A percentile compares a stretch with the other conserved stretches of the same genome.
These are phyloP conservation scores for Viridothelium virens DNA, from an alignment of 495 filamentous ascomycete species.

Conservation along the genomic window DNA sequence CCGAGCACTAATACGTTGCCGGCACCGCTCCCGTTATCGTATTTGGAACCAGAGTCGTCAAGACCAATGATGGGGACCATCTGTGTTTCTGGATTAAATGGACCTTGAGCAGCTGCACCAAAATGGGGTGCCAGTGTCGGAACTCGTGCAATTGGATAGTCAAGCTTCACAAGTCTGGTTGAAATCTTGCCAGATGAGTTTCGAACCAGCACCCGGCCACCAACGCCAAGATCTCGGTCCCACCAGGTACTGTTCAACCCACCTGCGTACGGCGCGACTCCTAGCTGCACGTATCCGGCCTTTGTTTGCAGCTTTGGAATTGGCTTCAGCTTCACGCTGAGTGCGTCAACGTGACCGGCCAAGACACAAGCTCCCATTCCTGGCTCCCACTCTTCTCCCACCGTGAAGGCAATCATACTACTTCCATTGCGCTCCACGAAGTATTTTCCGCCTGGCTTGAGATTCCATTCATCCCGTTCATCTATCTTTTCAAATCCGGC, in stretches of 20 bases:
- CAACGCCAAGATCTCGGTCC: constrained; percentile 87
- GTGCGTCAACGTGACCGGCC: constrained; percentile 85
- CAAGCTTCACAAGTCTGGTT: constrained; percentile 76
- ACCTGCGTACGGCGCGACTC: constrained; percentile 87
- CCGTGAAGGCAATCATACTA: constrained; percentile 75
- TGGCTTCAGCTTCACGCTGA: constrained; percentile 83
- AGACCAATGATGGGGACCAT: constrained; percentile 90
- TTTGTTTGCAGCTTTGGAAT: constrained; percentile 71
- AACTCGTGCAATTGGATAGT: constrained; percentile 88
- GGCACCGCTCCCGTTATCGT: constrained; percentile 25
- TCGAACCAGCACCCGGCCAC: constrained; percentile 77
- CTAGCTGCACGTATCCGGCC: constrained; percentile 81
- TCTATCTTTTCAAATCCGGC: constrained; percentile 71
- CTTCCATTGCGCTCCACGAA: constrained; percentile 79
- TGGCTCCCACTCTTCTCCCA: constrained; percentile 72
- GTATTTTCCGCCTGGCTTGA: constrained; percentile 79
- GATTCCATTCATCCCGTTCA: constrained; percentile 72
- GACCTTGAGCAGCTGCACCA: constrained; percentile 65
- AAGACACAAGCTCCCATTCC: constrained; percentile 77
- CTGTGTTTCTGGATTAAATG: constrained; percentile 84
- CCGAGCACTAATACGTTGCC: constrained; percentile 30
- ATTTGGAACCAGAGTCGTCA: constrained; percentile 55
- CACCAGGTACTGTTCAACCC: constrained; percentile 82
- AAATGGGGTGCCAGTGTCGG: constrained; percentile 94
- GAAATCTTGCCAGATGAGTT: constrained; percentile 71